phyloP scores from a whole-genome alignment of 2,329 filamentous ascomycete genomes.

The Leptographium radiaticola region DNA sequence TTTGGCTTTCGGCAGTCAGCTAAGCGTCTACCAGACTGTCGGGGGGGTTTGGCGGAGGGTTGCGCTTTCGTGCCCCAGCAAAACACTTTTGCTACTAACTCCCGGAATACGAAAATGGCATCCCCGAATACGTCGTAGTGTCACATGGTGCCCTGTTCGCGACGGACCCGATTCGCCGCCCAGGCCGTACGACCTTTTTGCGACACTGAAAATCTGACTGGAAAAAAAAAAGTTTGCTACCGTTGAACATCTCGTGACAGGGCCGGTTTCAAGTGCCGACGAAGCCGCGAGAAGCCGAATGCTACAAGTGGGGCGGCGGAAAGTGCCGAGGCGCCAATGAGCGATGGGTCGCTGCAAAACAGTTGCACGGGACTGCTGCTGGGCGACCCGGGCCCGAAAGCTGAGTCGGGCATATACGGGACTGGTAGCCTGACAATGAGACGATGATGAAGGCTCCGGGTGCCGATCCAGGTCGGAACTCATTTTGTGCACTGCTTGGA shows the following conservation, averaged over 20 bases:
- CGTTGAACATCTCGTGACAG: neutral
- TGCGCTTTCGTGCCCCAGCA: no score
- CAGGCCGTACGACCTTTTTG: no score
- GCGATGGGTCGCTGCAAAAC: neutral
- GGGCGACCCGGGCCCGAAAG: neutral
- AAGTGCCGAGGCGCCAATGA: neutral
- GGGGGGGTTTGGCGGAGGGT: no score
- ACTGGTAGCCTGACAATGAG: constrained; percentile 1
- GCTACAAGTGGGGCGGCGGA: neutral
- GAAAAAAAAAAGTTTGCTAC: neutral
- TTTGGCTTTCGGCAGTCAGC: no score
- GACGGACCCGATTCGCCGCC: no score
- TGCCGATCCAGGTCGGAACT: neutral
- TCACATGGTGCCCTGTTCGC: no score
- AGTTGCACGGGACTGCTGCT: neutral
- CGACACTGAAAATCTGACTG: neutral
- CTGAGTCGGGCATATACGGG: neutral
- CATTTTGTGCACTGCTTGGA: neutral
- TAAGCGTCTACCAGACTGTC: no score
- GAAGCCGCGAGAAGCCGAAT: neutral
- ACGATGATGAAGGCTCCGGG: neutral
- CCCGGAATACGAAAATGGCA: no score
- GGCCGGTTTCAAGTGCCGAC: neutral
- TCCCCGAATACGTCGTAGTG: no score
- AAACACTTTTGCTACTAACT: no score